Percentiles rank a stretch among this genome's conserved stretches.
Conservation (phyloP, 2,329 filamentous ascomycete genomes). For the Alternaria consortialis region DNA sequence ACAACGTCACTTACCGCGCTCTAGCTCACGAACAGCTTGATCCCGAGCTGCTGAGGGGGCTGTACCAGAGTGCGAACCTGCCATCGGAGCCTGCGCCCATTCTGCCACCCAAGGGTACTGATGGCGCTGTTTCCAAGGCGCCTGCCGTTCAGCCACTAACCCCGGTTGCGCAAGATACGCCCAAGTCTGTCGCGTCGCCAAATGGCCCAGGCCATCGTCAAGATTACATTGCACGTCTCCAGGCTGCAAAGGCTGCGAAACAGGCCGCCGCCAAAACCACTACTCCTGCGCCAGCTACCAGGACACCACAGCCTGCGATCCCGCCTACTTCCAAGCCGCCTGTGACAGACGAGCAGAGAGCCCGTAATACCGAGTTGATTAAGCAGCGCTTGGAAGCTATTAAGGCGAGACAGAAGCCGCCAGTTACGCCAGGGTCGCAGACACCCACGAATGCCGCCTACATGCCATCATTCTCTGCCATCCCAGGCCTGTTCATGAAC, state of each 20-base stretch:
- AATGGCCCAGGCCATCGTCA: slow-evolving; percentile 68
- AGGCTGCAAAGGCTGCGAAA: slow-evolving; percentile 74
- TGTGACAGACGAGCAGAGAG: slow-evolving; percentile 54
- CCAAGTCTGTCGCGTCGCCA: slow-evolving; percentile 26
- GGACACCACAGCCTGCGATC: slow-evolving; percentile 23
- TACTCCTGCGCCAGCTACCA: slow-evolving; percentile 17
- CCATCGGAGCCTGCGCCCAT: slow-evolving; percentile 40
- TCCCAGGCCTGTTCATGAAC: slow-evolving; percentile 64
- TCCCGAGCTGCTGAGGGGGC: slow-evolving; percentile 32
- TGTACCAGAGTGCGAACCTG: slow-evolving; percentile 42
- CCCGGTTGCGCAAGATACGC: slow-evolving; percentile 20
- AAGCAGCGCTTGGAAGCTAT: slow-evolving; percentile 80
- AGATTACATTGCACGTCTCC: slow-evolving; percentile 77
- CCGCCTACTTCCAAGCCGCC: slow-evolving; percentile 27
- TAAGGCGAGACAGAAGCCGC: slow-evolving; percentile 35
- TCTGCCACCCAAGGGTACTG: slow-evolving; percentile 27
- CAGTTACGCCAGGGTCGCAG: slow-evolving; percentile 7
- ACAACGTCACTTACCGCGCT: slow-evolving; percentile 77
- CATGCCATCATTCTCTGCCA: slow-evolving; percentile 47
- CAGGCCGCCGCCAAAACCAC: slow-evolving; percentile 23
- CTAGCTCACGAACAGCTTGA: slow-evolving; percentile 57
- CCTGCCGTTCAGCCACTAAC: slow-evolving; percentile 16
- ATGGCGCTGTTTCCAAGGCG: slow-evolving; percentile 14
- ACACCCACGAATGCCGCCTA: slow-evolving; percentile 16
- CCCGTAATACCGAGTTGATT: slow-evolving; percentile 76